phyloP scores from a whole-genome alignment of 176 grass and related monocot species.

The Zizania latifolia region DNA sequence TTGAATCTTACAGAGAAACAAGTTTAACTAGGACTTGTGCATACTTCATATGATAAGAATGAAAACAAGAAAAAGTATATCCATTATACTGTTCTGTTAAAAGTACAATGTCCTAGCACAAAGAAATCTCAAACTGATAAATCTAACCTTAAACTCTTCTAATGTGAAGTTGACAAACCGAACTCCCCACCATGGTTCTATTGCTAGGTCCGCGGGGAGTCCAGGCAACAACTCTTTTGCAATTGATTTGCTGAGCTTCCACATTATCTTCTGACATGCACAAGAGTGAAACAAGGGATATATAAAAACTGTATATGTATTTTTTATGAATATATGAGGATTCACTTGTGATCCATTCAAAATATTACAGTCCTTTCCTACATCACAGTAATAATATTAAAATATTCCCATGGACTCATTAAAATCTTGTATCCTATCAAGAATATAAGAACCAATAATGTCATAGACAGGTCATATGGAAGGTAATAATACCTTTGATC shows the following conservation, averaged over 20 bases:
- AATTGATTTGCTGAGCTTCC: constrained; percentile 99
- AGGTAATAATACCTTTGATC: constrained; percentile 74
- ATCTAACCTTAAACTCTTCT: constrained; percentile 93
- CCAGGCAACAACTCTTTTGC: constrained; percentile 84
- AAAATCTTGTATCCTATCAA: background rate
- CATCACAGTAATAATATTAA: background rate
- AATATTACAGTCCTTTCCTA: background rate
- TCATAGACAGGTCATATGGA: background rate
- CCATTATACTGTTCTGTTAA: background rate
- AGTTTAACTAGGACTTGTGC: background rate
- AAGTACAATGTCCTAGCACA: background rate
- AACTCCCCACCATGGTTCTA: constrained; percentile 98
- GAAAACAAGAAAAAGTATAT: background rate
- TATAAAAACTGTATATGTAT: background rate
- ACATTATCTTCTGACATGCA: constrained; percentile 83
- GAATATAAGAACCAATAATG: background rate
- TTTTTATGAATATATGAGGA: background rate
- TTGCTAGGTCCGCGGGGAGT: constrained; percentile 57
- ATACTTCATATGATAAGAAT: background rate
- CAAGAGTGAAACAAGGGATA: constrained; percentile 17
- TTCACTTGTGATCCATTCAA: background rate
- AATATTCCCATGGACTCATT: background rate
- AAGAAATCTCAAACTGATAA: background rate
- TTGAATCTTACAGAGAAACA: constrained; percentile 10
- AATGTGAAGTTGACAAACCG: constrained; percentile 94